A percentile compares a stretch with the other conserved stretches of the same genome.
phyloP scores from a whole-genome alignment of 176 grass and related monocot genomes.

The Aegilops sharonensis region DNA sequence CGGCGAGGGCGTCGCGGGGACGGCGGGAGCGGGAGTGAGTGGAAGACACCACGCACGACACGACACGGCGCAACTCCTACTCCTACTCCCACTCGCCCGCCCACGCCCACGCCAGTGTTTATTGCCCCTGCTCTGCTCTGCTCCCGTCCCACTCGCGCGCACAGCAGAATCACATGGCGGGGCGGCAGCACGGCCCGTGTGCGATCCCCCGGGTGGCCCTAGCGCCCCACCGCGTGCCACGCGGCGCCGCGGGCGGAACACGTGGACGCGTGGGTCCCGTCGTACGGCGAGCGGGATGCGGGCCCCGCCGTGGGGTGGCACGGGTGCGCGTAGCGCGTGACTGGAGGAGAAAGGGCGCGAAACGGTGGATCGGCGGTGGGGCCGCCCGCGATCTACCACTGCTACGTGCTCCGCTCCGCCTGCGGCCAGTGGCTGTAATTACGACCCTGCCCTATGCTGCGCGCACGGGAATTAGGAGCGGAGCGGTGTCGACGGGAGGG shows the following conservation, averaged over 20 bases:
- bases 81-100: not conserved
- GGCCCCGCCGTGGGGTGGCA: too few species aligned
- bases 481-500: too few species aligned
- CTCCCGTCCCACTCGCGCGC: not conserved
- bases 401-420: not conserved
- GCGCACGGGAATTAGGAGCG: too few species aligned
- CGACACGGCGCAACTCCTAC: not conserved
- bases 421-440: not conserved
- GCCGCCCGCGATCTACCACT: not conserved
- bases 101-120: not conserved
- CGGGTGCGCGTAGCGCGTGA: slow-evolving; percentile 19
- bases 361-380: too few species aligned
- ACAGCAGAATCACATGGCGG: not conserved
- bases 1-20: too few species aligned
- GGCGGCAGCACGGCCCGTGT: not conserved
- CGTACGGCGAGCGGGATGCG: not conserved
- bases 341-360: not conserved
- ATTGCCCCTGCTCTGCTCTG: not conserved
- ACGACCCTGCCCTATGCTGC: not conserved
- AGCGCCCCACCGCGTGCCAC: slow-evolving; percentile 19
- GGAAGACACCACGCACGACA: not conserved
- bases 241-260: not conserved
- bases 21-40: not conserved
- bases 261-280: rapidly evolving
- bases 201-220: not conserved